Conservation (phyloP, 2,329 filamentous ascomycete species). For the Cercospora sesami region DNA sequence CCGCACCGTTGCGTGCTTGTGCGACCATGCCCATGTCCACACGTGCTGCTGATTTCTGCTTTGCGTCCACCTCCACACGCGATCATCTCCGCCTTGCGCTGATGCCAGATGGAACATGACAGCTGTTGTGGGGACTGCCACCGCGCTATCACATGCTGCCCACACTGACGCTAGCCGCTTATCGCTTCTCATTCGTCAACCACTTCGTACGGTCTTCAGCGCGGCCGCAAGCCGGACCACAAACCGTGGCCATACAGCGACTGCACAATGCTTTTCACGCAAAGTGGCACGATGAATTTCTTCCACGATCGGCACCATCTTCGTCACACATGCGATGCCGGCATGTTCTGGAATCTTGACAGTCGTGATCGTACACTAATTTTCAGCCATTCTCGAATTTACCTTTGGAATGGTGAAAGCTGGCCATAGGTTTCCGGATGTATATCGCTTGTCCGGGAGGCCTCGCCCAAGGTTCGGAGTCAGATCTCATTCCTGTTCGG, state of each 20-base stretch:
- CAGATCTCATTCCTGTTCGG: neutral
- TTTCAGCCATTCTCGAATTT: neutral
- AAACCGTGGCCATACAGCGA: neutral
- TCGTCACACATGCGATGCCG: neutral
- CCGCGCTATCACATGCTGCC: conserved; percentile 11
- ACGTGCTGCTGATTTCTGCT: neutral
- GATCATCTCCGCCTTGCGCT: neutral
- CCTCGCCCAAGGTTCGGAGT: neutral
- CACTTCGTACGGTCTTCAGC: neutral
- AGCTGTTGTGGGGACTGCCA: conserved; percentile 4
- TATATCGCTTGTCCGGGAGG: neutral
- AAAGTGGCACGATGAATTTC: neutral
- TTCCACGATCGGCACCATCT: neutral
- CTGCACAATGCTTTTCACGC: neutral
- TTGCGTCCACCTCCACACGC: neutral
- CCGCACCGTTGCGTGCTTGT: neutral
- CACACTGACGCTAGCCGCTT: neutral
- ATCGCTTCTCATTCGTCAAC: conserved; percentile 4
- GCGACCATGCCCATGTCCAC: neutral
- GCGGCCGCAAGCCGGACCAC: conserved; percentile 7
- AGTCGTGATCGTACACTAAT: neutral
- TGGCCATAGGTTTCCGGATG: neutral
- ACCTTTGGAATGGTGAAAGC: neutral
- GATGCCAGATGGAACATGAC: conserved; percentile 5
- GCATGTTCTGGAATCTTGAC: neutral